A percentile compares a stretch with the other conserved stretches of the same genome.
phyloP scores from a whole-genome alignment of 2,329 filamentous ascomycete genomes.

The Fusarium subglutinans region DNA sequence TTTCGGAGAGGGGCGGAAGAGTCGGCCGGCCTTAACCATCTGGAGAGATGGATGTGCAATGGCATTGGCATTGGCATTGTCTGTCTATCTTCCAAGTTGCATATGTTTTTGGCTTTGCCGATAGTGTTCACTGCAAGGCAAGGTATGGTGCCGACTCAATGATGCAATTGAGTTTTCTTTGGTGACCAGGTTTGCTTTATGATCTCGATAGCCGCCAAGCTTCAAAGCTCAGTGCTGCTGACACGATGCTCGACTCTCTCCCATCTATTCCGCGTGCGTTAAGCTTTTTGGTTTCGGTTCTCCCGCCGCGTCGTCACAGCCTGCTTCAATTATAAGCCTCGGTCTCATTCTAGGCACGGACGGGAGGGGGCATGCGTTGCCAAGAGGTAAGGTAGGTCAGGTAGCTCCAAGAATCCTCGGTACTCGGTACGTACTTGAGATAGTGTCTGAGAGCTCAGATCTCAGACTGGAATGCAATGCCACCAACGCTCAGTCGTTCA shows the following conservation, averaged over 20 bases:
- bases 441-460: conserved; percentile 19
- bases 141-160: not conserved
- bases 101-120: not conserved
- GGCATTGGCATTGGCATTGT: not conserved
- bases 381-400: not conserved
- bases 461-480: not conserved
- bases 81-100: not conserved
- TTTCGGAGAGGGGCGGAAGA: not conserved
- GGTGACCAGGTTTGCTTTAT: not conserved
- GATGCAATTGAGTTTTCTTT: not conserved
- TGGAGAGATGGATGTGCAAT: not conserved
- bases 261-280: not conserved
- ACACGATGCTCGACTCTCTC: not conserved
- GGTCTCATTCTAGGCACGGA: not conserved
- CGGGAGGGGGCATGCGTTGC: not conserved
- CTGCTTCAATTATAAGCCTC: not conserved
- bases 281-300: not conserved
- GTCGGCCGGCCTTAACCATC: not conserved
- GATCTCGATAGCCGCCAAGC: not conserved
- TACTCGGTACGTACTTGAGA: conserved; percentile 8
- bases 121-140: not conserved
- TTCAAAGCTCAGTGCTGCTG: not conserved
- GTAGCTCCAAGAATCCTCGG: not conserved
- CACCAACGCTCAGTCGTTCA: not conserved
- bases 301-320: not conserved